Percentiles rank a stretch among this genome's conserved stretches.
Conservation (phyloP, 495 filamentous ascomycete genomes). For the Talaromyces wortmannii region DNA sequence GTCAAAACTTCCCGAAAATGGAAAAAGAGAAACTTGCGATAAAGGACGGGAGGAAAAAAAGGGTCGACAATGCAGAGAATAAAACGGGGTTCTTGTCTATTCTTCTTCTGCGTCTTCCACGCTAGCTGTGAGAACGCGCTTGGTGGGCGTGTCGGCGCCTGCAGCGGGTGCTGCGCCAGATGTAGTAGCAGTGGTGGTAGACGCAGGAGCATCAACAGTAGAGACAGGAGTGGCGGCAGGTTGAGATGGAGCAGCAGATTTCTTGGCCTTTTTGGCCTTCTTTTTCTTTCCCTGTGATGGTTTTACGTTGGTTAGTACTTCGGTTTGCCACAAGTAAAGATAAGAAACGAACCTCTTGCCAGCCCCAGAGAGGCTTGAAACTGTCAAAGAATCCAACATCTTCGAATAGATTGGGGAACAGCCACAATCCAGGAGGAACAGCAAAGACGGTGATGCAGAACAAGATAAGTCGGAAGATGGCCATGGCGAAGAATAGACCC, state of each 20-base stretch:
- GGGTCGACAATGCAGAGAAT: not conserved
- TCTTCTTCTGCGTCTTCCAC: conserved; percentile 67
- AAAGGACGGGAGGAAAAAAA: not conserved
- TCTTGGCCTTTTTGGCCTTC: conserved; percentile 44
- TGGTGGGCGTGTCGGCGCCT: conserved; percentile 30
- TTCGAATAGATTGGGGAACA: conserved; percentile 97
- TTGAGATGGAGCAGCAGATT: conserved; percentile 23
- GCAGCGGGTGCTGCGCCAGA: conserved; percentile 45
- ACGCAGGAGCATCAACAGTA: conserved; percentile 34
- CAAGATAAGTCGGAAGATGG: conserved; percentile 91
- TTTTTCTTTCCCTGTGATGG: conserved; percentile 56
- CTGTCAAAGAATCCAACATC: conserved; percentile 98
- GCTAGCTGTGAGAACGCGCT: conserved; percentile 48
- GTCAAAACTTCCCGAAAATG: not conserved
- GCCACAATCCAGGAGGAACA: conserved; percentile 83
- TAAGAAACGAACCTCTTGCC: conserved; percentile 74
- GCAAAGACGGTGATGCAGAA: conserved; percentile 88
- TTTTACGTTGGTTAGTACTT: conserved; percentile 9
- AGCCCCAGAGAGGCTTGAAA: conserved; percentile 95
- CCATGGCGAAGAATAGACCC: conserved; percentile 95
- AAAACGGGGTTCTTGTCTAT: conserved; percentile 10
- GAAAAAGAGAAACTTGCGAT: not conserved
- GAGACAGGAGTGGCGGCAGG: conserved; percentile 21
- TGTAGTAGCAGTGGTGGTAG: conserved; percentile 38
- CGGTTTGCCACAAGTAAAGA: conserved; percentile 1